phyloP scores from a whole-genome alignment of 257 asterid genomes.

The Solanum megistacrolobum region DNA sequence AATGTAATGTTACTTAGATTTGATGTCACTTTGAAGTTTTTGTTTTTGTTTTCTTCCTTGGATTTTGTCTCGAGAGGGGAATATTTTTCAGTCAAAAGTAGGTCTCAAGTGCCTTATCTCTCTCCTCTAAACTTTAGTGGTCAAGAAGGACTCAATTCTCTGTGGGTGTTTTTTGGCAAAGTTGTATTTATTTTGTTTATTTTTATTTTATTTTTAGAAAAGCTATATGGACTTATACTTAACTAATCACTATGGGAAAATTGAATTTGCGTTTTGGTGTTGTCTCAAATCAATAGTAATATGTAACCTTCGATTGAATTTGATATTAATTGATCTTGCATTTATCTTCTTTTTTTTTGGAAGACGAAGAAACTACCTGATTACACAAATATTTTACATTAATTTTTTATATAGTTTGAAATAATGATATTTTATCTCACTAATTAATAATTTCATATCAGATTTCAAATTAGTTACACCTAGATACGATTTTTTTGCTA shows the following conservation, averaged over 20 bases:
- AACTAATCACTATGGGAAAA: not conserved
- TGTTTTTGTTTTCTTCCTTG: not conserved
- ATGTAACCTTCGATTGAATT: not conserved
- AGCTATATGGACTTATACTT: not conserved
- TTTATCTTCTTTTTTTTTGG: not conserved
- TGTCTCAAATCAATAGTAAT: not conserved
- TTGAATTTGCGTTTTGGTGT: not conserved
- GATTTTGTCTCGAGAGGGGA: not conserved
- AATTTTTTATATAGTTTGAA: not conserved
- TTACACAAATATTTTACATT: not conserved
- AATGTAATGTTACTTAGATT: not conserved
- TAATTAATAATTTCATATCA: no score
- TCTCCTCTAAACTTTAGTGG: not conserved
- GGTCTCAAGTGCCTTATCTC: not conserved
- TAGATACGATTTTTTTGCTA: not conserved
- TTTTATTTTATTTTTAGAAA: not conserved
- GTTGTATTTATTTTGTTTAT: not conserved
- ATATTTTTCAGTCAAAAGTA: not conserved
- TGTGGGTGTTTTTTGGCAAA: not conserved
- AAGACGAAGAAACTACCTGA: not conserved
- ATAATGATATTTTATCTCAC: not conserved
- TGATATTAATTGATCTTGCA: not conserved
- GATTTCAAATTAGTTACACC: no score
- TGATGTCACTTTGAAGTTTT: not conserved
- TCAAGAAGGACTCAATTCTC: not conserved